Percentiles rank a stretch among this genome's conserved stretches.
Evolutionary conservation across 1,284 basidiomycete species (phyloP).

Genomic region (Porphyrellus sp.): DNA sequence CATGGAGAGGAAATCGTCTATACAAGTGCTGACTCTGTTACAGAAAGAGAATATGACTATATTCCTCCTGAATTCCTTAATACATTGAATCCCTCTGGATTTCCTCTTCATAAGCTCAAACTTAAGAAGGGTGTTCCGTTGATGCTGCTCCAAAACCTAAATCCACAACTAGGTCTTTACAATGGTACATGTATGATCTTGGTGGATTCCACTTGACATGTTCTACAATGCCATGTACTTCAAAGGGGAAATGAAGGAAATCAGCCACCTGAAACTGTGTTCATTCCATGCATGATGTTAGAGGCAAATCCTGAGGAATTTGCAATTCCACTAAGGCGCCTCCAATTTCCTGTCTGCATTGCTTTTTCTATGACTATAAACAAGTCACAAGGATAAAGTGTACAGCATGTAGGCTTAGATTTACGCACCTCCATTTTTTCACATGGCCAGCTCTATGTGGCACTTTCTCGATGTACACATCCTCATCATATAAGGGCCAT

Average conservation of each 20-base stretch:
- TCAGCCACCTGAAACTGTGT: neutral
- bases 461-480: neutral
- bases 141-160: neutral
- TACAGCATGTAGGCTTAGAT: neutral
- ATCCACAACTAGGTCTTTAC: neutral
- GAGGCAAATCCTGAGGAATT: neutral
- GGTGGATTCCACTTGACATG: neutral
- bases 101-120: neutral
- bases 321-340: neutral
- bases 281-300: neutral
- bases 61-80: neutral
- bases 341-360: neutral
- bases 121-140: neutral
- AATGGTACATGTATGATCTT: neutral
- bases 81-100: neutral
- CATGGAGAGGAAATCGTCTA: neutral
- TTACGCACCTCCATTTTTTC: neutral
- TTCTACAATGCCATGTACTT: neutral
- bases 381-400: neutral
- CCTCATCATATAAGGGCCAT: neutral
- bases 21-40: neutral
- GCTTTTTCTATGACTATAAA: neutral
- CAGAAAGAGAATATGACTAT: neutral
- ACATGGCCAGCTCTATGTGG: neutral
- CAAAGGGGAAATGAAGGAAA: neutral